Conservation (phyloP, 306 rosid species). For the barrel medic (Medicago truncatula) region MtrunA17r5.0-ANR NC_053046.1:19755001-19755500, state of each 20-base stretch:
- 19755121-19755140: not conserved
- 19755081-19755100: too few relatives aligned
- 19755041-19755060: slow-evolving; percentile 8
- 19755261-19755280: slow-evolving; percentile 37
- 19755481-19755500: too few relatives aligned
- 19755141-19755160: not conserved
- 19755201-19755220: slow-evolving; percentile 22
- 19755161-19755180: too few relatives aligned
- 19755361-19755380: slow-evolving; percentile 38
- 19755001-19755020: too few relatives aligned
- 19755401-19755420: slow-evolving; percentile 34
- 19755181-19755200: slow-evolving; percentile 30
- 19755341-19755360: slow-evolving; percentile 39
- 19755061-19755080: not conserved
- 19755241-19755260: slow-evolving; percentile 43
- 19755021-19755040: too few relatives aligned
- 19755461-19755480: too few relatives aligned
- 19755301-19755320: slow-evolving; percentile 32
- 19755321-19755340: slow-evolving; percentile 40
- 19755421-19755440: not conserved
- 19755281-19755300: slow-evolving; percentile 38
- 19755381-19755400: slow-evolving; percentile 47
- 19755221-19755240: slow-evolving; percentile 34
- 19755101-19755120: too few relatives aligned
- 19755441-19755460: too few relatives aligned